Conservation (phyloP, 208 protist species). For the Tetramitus jugosus region DNA sequence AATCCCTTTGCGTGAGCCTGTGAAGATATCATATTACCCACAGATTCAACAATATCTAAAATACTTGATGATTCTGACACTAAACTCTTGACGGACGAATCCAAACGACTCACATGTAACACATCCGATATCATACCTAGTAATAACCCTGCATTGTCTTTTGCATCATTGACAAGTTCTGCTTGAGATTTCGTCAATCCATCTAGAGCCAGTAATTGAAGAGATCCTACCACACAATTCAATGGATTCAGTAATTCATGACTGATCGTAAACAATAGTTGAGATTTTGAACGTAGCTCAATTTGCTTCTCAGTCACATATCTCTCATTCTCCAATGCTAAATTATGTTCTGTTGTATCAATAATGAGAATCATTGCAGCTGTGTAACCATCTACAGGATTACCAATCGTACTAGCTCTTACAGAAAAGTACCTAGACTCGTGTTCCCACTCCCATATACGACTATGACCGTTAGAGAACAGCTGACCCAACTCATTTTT, state of each 20-base stretch:
- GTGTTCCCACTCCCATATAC: background rate
- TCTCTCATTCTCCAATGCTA: background rate
- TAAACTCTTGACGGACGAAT: background rate
- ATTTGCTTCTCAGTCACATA: background rate
- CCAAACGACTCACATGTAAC: background rate
- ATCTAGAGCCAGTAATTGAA: background rate
- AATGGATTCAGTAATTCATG: background rate
- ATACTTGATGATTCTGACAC: background rate
- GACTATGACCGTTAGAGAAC: background rate
- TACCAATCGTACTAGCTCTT: background rate
- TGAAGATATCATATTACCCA: background rate
- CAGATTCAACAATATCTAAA: background rate
- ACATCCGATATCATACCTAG: background rate
- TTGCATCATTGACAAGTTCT: background rate
- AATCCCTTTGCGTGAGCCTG: background rate
- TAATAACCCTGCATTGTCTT: background rate
- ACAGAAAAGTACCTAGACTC: background rate
- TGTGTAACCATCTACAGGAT: background rate
- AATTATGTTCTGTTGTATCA: background rate
- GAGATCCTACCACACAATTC: background rate
- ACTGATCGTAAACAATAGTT: background rate
- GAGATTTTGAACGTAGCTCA: background rate
- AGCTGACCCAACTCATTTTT: background rate
- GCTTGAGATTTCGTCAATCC: background rate
- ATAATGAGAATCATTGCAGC: background rate